Conservation (phyloP, 2,329 filamentous ascomycete genomes). For the Microdochium bolleyi region DNA sequence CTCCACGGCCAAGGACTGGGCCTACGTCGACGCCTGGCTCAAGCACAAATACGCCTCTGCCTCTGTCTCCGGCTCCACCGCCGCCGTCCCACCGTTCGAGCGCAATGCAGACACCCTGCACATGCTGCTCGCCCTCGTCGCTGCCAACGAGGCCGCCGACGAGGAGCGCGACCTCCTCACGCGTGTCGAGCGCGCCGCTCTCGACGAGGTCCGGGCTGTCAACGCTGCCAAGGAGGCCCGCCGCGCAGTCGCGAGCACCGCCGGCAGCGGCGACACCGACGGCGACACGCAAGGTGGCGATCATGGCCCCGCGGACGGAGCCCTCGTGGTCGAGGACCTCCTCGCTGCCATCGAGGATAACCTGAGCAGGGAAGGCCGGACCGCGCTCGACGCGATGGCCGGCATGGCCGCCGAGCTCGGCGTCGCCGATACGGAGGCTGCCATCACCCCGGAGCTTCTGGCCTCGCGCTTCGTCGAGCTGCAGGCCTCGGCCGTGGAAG, state of each 20-base stretch:
- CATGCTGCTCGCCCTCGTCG: constrained; percentile 64
- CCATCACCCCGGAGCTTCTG: constrained; percentile 39
- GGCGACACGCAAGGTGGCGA: too few relatives aligned
- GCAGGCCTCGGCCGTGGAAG: constrained; percentile 42
- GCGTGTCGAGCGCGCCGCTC: constrained; percentile 49
- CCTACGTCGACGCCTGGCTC: constrained; percentile 79
- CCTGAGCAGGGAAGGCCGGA: constrained; percentile 45
- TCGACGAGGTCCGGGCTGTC: constrained; percentile 39
- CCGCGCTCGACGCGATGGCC: constrained; percentile 51
- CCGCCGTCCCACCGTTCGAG: constrained; percentile 67
- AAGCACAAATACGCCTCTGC: constrained; percentile 44
- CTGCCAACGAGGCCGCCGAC: constrained; percentile 70
- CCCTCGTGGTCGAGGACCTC: constrained; percentile 28
- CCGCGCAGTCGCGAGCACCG: not conserved
- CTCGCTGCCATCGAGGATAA: constrained; percentile 44
- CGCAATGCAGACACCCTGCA: constrained; percentile 78
- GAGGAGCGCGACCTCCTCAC: constrained; percentile 56
- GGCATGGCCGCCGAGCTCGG: constrained; percentile 40
- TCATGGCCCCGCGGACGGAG: constrained; percentile 8
- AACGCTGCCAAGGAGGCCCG: constrained; percentile 23
- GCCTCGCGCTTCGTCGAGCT: constrained; percentile 46
- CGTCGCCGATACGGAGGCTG: constrained; percentile 22
- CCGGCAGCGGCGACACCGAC: not conserved
- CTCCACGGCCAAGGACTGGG: constrained; percentile 84
- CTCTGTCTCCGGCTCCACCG: constrained; percentile 25